These are phyloP conservation scores for Stentor coeruleus DNA, from an alignment of 73 alveolate genomes.

Conservation along the genomic window DNA sequence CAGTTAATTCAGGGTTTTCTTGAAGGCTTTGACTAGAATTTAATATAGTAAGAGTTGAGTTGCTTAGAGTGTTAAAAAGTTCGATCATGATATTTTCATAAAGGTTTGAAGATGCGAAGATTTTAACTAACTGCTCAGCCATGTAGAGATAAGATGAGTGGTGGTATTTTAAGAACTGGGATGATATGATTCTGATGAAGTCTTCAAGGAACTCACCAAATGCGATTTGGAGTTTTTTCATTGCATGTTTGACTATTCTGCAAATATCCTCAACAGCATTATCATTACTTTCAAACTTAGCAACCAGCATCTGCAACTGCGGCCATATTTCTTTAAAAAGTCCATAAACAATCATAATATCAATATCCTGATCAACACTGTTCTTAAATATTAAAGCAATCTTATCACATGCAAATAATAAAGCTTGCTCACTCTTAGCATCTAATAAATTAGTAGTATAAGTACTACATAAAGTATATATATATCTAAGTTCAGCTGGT, in stretches of 20 bases:
- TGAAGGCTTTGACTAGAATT: not conserved
- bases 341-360: not conserved
- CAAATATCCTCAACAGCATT: not conserved
- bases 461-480: not conserved
- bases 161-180: not conserved
- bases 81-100: not conserved
- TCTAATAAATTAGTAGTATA: not conserved
- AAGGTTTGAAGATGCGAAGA: not conserved
- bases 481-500: not conserved
- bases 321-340: slow-evolving; percentile 19
- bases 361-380: not conserved
- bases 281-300: not conserved
- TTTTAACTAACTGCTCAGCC: slow-evolving; percentile 5
- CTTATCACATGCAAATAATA: not conserved
- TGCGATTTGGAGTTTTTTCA: not conserved
- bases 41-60: not conserved
- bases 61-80: not conserved
- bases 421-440: not conserved
- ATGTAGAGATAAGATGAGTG: not conserved
- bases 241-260: not conserved
- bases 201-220: not conserved
- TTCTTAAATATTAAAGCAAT: not conserved
- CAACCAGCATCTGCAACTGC: not conserved
- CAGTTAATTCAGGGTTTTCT: slow-evolving; percentile 13
- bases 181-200: not conserved